These are phyloP conservation scores for Nakazawaea ishiwadae DNA, from an alignment of 805 yeast species.

Conservation along the genomic window DNA sequence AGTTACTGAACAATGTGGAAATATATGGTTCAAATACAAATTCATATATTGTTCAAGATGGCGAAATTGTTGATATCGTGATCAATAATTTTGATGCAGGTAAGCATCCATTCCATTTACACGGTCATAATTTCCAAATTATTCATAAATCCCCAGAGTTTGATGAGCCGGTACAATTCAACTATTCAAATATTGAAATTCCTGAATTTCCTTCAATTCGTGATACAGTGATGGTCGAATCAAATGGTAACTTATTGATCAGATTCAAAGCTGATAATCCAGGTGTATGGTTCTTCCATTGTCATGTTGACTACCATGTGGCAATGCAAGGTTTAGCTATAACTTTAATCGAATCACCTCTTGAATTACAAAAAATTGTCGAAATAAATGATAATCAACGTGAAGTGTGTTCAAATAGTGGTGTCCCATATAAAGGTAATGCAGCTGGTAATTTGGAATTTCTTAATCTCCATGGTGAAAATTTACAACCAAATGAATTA, in stretches of 20 bases:
- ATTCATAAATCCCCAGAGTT: constrained; percentile 46
- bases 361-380: constrained; percentile 38
- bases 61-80: constrained; percentile 70
- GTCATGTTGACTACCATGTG: constrained; percentile 85
- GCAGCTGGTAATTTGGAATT: constrained; percentile 65
- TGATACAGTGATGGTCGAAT: constrained; percentile 67
- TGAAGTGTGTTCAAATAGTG: constrained; percentile 42
- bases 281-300: constrained; percentile 93
- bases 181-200: constrained; percentile 31
- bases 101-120: constrained; percentile 76
- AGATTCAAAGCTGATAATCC: constrained; percentile 84
- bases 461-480: constrained; percentile 56
- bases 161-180: constrained; percentile 56
- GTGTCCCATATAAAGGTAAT: constrained; percentile 51
- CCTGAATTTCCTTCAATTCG: constrained; percentile 62
- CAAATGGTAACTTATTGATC: constrained; percentile 62
- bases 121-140: constrained; percentile 68
- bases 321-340: constrained; percentile 71
- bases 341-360: constrained; percentile 67
- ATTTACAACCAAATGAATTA: constrained; percentile 53
- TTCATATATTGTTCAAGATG: constrained; percentile 51
- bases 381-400: constrained; percentile 42
- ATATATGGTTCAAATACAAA: constrained; percentile 75
- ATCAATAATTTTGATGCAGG: constrained; percentile 78
- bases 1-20: constrained; percentile 44